Evolutionary conservation across 192 early-diverging fungal genomes (phyloP).

Genomic region (Allomyces macrogynus): DNA sequence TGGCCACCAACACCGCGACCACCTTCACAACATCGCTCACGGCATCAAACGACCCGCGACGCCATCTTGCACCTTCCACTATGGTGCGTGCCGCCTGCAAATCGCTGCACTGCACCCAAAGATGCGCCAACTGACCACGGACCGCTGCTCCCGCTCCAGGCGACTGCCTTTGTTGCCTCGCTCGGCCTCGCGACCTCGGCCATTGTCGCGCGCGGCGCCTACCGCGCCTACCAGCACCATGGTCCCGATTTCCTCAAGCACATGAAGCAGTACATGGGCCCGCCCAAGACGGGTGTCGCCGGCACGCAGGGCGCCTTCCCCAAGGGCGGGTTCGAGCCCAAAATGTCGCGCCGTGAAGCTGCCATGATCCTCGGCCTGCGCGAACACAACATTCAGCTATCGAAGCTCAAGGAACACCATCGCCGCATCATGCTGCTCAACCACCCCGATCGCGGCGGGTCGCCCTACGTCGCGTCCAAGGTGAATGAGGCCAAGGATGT

Average conservation of each 20-base stretch:
- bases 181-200: neutral
- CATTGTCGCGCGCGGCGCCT: neutral
- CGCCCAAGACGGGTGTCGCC: neutral
- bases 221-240: neutral
- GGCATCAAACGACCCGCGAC: too few species aligned
- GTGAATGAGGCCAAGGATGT: conserved; percentile 98
- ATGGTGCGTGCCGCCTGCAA: too few species aligned
- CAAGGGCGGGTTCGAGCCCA: conserved; percentile 82
- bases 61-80: too few species aligned
- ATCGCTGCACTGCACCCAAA: too few species aligned
- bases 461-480: conserved; percentile 85
- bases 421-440: conserved; percentile 90
- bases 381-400: conserved; percentile 1
- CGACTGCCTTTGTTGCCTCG: neutral
- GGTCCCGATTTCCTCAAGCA: neutral
- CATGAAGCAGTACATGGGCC: neutral
- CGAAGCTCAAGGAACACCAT: conserved; percentile 89
- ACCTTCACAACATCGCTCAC: too few species aligned
- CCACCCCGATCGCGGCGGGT: conserved; percentile 96
- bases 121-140: too few species aligned
- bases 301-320: conserved; percentile 32
- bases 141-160: neutral
- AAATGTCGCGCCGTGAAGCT: conserved; percentile 83
- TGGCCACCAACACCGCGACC: too few species aligned
- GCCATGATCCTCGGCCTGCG: conserved; percentile 54